A percentile compares a stretch with the other conserved stretches of the same genome.
Conservation (phyloP, 352 stramenopile genomes). For the Globisporangium abappressorium region DNA sequence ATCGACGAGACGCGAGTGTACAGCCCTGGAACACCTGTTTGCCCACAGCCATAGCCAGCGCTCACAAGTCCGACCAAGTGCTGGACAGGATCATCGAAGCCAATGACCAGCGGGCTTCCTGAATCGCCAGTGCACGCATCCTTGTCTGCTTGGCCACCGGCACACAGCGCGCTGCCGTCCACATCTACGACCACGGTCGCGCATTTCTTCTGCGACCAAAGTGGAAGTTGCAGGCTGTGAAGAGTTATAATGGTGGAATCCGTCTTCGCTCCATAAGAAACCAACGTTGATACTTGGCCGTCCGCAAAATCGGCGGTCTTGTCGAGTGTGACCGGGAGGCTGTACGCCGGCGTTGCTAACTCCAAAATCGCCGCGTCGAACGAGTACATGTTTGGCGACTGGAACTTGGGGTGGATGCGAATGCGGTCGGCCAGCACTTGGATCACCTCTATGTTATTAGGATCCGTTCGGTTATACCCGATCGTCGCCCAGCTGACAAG, state of each 20-base stretch:
- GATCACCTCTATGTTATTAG: background rate
- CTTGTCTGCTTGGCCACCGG: background rate
- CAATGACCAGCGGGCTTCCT: constrained; percentile 18
- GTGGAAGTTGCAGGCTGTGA: background rate
- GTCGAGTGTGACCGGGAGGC: constrained; percentile 8
- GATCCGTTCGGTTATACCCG: background rate
- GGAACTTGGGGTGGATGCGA: constrained; percentile 25
- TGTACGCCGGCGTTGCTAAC: constrained; percentile 11
- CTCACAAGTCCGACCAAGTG: constrained; percentile 13
- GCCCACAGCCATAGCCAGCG: constrained; percentile 13
- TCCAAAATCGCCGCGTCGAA: constrained; percentile 24
- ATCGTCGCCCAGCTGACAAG: constrained; percentile 18
- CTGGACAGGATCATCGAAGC: background rate
- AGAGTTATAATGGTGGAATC: background rate
- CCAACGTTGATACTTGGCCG: background rate
- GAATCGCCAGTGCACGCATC: constrained; percentile 24
- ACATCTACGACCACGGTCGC: constrained; percentile 1
- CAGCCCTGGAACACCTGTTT: constrained; percentile 5
- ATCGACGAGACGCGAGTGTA: constrained; percentile 17
- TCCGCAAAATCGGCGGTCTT: constrained; percentile 8
- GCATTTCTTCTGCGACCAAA: constrained; percentile 13
- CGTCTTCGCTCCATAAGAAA: background rate
- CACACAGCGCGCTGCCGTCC: constrained; percentile 20
- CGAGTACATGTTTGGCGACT: constrained; percentile 7
- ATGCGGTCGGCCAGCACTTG: constrained; percentile 18